Percentiles rank a stretch among this genome's conserved stretches.
Conservation (phyloP, 495 filamentous ascomycete genomes). For the Annulohypoxylon maeteangense region DNA sequence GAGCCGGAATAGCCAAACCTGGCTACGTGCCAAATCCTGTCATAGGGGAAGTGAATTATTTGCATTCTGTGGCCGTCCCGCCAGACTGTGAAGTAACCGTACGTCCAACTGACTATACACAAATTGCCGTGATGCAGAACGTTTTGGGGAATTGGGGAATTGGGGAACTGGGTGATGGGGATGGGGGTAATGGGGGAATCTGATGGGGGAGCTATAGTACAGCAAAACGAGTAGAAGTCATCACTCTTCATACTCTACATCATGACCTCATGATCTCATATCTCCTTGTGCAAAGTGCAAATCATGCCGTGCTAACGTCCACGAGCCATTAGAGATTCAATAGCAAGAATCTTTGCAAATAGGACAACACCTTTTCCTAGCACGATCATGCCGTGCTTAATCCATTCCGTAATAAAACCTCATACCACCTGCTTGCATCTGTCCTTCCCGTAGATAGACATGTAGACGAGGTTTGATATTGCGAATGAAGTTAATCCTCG, state of each 20-base stretch:
- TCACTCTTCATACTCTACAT: not conserved
- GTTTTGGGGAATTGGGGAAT: no score
- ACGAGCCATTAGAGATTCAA: not conserved
- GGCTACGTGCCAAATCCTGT: not conserved
- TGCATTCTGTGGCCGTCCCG: not conserved
- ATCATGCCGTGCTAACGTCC: not conserved
- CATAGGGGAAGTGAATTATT: not conserved
- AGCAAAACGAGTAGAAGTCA: not conserved
- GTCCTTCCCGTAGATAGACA: not conserved
- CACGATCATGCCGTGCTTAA: no score
- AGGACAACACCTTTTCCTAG: not conserved
- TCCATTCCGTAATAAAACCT: not conserved
- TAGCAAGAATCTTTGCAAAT: not conserved
- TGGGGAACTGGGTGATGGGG: not conserved
- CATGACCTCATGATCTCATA: not conserved
- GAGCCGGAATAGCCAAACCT: conserved; percentile 11
- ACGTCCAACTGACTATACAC: conserved; percentile 1
- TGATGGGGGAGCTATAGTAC: not conserved
- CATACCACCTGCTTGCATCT: not conserved
- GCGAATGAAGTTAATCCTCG: conserved; percentile 36
- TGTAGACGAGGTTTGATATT: not conserved
- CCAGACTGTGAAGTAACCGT: not conserved
- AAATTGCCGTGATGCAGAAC: conserved; percentile 1
- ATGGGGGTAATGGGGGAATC: no score
- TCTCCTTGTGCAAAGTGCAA: not conserved